Percentiles rank a stretch among this genome's conserved stretches.
These are phyloP conservation scores for Aspergillus homomorphus DNA, from an alignment of 495 filamentous ascomycete genomes.

Conservation along the genomic window DNA sequence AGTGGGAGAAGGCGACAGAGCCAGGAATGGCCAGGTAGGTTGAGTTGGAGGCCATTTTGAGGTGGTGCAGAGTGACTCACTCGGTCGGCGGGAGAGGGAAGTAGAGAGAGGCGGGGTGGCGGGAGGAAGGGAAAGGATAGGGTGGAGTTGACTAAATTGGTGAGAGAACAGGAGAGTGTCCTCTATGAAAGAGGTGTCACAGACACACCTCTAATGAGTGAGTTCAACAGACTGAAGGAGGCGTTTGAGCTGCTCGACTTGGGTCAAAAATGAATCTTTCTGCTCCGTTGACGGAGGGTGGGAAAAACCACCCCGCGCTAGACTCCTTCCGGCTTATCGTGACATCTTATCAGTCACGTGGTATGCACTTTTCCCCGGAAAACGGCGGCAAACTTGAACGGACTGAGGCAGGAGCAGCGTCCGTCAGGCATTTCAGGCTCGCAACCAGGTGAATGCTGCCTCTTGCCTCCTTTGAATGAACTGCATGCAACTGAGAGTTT, in stretches of 20 bases:
- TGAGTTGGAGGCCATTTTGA: constrained; percentile 37
- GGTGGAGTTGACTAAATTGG: background rate
- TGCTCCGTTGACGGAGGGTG: constrained; percentile 14
- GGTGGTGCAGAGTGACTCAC: constrained; percentile 12
- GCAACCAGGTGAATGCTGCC: no score
- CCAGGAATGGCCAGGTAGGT: constrained; percentile 50
- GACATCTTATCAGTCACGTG: constrained; percentile 33
- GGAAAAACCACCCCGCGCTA: constrained; percentile 30
- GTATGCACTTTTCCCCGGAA: background rate
- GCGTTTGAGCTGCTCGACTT: constrained; percentile 19
- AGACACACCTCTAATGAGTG: constrained; percentile 22
- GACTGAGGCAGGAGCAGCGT: constrained; percentile 1
- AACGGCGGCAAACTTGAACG: background rate
- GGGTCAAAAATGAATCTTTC: constrained; percentile 17
- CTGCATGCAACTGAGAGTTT: no score
- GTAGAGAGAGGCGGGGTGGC: constrained; percentile 7
- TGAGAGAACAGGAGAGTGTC: constrained; percentile 8
- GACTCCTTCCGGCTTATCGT: constrained; percentile 29
- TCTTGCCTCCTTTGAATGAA: no score
- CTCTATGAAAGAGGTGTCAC: constrained; percentile 12
- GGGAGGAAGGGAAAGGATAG: background rate
- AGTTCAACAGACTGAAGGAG: constrained; percentile 18
- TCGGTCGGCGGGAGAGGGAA: constrained; percentile 7
- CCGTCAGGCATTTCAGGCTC: no score
- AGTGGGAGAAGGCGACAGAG: constrained; percentile 51